These are phyloP conservation scores for Adiantum capillusveneris DNA, from an alignment of 75 land plant genomes.

Conservation along the genomic window DNA sequence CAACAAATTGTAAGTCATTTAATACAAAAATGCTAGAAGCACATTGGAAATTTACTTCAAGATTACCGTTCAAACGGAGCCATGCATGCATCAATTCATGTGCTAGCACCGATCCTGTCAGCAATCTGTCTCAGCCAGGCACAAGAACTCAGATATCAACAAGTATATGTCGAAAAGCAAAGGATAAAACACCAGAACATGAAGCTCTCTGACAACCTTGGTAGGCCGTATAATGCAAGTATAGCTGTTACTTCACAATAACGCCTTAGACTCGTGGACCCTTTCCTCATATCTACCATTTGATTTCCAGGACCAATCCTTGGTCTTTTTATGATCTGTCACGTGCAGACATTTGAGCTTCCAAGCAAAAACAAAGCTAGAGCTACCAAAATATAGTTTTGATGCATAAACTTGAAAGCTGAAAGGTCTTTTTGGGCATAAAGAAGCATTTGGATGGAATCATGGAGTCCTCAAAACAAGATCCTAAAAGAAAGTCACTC, in stretches of 20 bases:
- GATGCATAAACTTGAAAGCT: too few species aligned
- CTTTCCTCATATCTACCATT: slow-evolving; percentile 10
- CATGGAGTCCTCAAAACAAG: too few species aligned
- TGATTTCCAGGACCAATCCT: not conserved
- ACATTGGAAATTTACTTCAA: not conserved
- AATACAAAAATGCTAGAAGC: too few species aligned
- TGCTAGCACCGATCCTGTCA: slow-evolving; percentile 90
- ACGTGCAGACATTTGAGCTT: too few species aligned
- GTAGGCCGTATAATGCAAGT: slow-evolving; percentile 32
- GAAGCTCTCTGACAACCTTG: slow-evolving; percentile 9
- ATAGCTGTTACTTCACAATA: slow-evolving; percentile 37
- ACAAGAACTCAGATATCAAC: not conserved
- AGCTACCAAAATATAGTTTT: too few species aligned
- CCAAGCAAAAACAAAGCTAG: too few species aligned
- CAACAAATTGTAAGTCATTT: too few species aligned
- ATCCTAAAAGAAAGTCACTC: too few species aligned
- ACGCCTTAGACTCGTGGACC: slow-evolving; percentile 18
- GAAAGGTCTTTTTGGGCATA: too few species aligned
- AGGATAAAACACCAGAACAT: not conserved
- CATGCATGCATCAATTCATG: slow-evolving; percentile 98
- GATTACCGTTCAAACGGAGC: slow-evolving; percentile 85
- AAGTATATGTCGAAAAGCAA: not conserved
- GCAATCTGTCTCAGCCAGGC: slow-evolving; percentile 36
- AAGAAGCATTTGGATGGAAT: too few species aligned
- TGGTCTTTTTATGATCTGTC: slow-evolving; percentile 7